A percentile compares a stretch with the other conserved stretches of the same genome.
phyloP scores from a whole-genome alignment of 169 alveolate genomes.

The Plasmodium fragile region DNA sequence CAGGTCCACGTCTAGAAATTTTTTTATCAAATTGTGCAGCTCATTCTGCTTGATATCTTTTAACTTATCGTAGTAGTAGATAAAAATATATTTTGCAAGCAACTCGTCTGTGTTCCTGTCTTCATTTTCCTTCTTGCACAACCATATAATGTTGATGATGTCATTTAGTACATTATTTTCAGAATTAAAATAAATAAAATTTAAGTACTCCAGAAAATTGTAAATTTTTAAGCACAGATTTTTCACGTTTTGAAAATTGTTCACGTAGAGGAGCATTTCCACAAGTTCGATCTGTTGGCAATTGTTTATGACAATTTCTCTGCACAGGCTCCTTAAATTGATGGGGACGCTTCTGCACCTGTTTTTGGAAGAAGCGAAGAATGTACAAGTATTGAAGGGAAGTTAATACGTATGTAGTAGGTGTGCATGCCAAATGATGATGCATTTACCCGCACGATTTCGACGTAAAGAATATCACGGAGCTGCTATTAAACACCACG shows the following conservation, averaged over 20 bases:
- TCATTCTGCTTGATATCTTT: constrained; percentile 27
- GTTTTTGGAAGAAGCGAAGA: background rate
- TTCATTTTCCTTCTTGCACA: constrained; percentile 30
- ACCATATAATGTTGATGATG: constrained; percentile 25
- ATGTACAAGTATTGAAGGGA: background rate
- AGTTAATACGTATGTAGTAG: background rate
- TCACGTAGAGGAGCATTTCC: constrained; percentile 34
- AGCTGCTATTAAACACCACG: constrained; percentile 39
- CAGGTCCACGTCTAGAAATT: constrained; percentile 29
- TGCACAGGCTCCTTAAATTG: constrained; percentile 52
- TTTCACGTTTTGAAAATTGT: constrained; percentile 26
- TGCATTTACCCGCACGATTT: constrained; percentile 29
- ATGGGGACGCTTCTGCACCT: constrained; percentile 32
- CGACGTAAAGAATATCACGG: constrained; percentile 53
- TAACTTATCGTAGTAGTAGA: constrained; percentile 45
- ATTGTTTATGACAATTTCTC: constrained; percentile 37
- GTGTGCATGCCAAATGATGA: background rate
- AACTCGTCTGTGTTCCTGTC: background rate
- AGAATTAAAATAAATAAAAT: constrained; percentile 41
- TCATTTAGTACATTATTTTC: constrained; percentile 44
- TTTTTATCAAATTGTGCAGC: constrained; percentile 34
- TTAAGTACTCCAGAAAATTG: constrained; percentile 51
- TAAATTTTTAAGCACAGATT: constrained; percentile 18
- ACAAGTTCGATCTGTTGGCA: constrained; percentile 41
- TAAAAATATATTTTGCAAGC: constrained; percentile 30